Evolutionary conservation across 441 rosid genomes (phyloP), one percentile per base, ranked within the genome.

Genomic region (Croton laevigatus): DNA sequence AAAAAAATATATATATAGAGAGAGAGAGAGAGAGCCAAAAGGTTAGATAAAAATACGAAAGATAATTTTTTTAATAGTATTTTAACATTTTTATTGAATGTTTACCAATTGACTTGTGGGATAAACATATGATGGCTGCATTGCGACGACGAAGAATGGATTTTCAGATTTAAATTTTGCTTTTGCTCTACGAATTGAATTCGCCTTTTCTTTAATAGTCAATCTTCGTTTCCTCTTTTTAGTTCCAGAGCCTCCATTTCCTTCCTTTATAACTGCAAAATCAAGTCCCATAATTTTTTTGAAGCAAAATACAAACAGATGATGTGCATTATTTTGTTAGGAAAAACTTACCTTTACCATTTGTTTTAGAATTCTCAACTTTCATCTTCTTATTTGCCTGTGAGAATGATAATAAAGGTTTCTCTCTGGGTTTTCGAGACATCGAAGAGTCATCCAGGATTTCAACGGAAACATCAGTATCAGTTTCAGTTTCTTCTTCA

Each of bases 91-190:
- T 40, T 40, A 40, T 40, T 40, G 44, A 40, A 4, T 40, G 54
- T 77, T 76, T 55, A 79, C 78, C 75, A 74, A 6, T n/a, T 0
- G 20, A 53, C 2, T 37, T n/a, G 16, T 19, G 8, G 1, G 19
- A 67, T 19, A 16, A 17, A 59, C 19, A 44, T 65, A 69, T 44
- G 72, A 20, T 58, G 81, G 76, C 45, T 71, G 80, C 80, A 78
- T 73, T 71, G 68, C 65, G 9, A 61, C n/a, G 13, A 54, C 23
- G 53, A 79, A 73, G 48, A 44, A 67, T 12, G 69, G 85, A n/a
- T 65, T 75, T 19, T 51, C 37, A 6, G 77, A 76, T 68, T 59
- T 23, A 40, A 75, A 75, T 51, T 71, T 8, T 23, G 71, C 8
- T 22, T 20, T 13, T 20, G 65, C 75, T 74, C 71, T 77, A 4